phyloP scores from a whole-genome alignment of 768 basidiomycete species.

The Podaxis rugospora region DNA sequence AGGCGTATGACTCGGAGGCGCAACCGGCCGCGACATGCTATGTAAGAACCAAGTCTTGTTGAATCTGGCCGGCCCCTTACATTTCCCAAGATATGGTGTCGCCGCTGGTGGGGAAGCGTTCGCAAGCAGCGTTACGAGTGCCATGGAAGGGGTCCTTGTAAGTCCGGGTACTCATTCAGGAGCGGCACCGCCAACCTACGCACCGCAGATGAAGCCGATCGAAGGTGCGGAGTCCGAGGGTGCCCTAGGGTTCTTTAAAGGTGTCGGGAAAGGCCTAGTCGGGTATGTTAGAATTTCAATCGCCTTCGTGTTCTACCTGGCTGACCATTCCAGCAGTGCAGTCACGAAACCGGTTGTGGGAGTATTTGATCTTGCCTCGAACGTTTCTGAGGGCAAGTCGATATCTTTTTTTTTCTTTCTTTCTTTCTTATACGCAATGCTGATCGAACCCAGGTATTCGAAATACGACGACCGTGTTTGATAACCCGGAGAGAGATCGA shows the following conservation, averaged over 20 bases:
- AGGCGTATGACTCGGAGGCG: slow-evolving; percentile 85
- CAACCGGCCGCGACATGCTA: slow-evolving; percentile 94
- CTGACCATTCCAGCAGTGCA: slow-evolving; percentile 42
- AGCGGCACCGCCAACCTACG: background rate
- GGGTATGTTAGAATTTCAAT: slow-evolving; percentile 49
- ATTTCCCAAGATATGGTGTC: slow-evolving; percentile 75
- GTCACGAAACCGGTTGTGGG: slow-evolving; percentile 98
- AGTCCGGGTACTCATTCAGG: slow-evolving; percentile 1
- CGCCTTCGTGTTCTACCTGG: background rate
- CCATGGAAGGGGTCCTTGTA: slow-evolving; percentile 93
- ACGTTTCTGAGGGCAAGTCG: slow-evolving; percentile 78
- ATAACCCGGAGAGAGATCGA: slow-evolving; percentile 85
- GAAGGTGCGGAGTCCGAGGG: slow-evolving; percentile 96
- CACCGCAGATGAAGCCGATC: slow-evolving; percentile 82
- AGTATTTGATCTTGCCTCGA: slow-evolving; percentile 93
- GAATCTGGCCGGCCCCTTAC: background rate
- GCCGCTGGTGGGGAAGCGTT: slow-evolving; percentile 92
- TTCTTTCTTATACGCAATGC: background rate
- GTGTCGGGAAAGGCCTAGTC: slow-evolving; percentile 92
- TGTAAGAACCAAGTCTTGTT: slow-evolving; percentile 43
- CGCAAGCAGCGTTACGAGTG: slow-evolving; percentile 91
- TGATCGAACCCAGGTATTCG: slow-evolving; percentile 64
- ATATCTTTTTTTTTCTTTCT: background rate
- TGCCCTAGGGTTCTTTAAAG: slow-evolving; percentile 96
- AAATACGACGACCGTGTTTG: slow-evolving; percentile 98